Evolutionary conservation across 352 stramenopile species (phyloP).

Genomic region (Globisporangium irregulare): DNA sequence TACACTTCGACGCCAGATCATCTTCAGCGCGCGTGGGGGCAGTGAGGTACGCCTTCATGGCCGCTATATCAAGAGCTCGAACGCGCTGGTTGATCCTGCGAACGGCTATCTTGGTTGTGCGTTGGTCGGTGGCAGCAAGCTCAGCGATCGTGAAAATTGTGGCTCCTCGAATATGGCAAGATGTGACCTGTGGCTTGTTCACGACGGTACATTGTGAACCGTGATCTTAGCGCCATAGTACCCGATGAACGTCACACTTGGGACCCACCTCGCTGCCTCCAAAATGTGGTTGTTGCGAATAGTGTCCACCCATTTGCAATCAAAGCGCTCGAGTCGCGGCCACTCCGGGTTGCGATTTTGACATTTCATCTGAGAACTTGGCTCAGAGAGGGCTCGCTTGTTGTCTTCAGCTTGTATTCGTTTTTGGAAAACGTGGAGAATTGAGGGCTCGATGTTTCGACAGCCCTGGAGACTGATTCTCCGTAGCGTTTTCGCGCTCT

Average conservation of each 20-base stretch:
- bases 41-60: not conserved
- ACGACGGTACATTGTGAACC: not conserved
- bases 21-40: not conserved
- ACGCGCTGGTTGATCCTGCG: not conserved
- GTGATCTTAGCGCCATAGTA: constrained; percentile 25
- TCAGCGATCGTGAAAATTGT: not conserved
- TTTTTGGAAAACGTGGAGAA: constrained; percentile 16
- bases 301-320: constrained; percentile 25
- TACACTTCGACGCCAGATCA: not conserved
- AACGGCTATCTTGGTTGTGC: not conserved
- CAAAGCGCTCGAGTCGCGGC: constrained; percentile 18
- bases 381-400: not conserved
- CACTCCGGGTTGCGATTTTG: constrained; percentile 6
- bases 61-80: not conserved
- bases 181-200: not conserved
- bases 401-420: constrained; percentile 1
- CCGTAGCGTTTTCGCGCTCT: constrained; percentile 10
- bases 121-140: not conserved
- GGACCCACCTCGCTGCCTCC: not conserved
- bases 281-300: constrained; percentile 20
- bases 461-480: constrained; percentile 25
- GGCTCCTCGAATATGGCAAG: not conserved
- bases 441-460: constrained; percentile 4
- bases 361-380: not conserved
- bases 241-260: constrained; percentile 11